These are phyloP conservation scores for Umbelopsis sp. DNA, from an alignment of 192 early-diverging fungal species.

Conservation along the genomic window DNA sequence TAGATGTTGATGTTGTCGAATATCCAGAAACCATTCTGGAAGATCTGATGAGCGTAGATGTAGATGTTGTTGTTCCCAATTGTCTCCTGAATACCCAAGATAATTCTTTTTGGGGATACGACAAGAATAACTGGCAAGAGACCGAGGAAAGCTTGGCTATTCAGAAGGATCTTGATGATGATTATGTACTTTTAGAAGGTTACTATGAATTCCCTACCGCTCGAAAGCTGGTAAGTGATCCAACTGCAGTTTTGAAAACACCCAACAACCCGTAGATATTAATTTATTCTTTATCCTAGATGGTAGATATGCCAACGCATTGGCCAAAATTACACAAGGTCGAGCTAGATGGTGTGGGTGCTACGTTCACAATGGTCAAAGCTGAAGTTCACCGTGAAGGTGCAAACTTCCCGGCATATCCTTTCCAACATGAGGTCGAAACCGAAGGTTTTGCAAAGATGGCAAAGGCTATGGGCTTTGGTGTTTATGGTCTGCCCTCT, in stretches of 20 bases:
- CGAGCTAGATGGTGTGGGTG: constrained; percentile 57
- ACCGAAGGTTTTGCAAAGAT: constrained; percentile 69
- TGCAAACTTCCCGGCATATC: constrained; percentile 56
- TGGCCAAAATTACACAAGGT: constrained; percentile 24
- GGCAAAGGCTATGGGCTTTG: constrained; percentile 60
- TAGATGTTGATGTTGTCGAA: constrained; percentile 63
- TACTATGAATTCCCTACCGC: constrained; percentile 18
- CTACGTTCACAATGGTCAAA: constrained; percentile 59
- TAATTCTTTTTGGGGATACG: constrained; percentile 43
- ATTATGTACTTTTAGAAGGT: constrained; percentile 9
- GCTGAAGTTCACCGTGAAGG: constrained; percentile 59
- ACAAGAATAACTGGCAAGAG: constrained; percentile 66
- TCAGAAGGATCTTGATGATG: constrained; percentile 32
- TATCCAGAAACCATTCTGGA: constrained; percentile 54
- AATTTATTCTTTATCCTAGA: background rate
- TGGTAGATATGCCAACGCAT: constrained; percentile 23
- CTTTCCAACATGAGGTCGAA: constrained; percentile 61
- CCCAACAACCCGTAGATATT: background rate
- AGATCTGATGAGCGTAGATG: constrained; percentile 59
- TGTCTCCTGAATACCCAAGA: constrained; percentile 17
- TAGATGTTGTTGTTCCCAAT: constrained; percentile 63
- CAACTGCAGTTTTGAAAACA: too few species aligned
- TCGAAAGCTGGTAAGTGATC: constrained; percentile 3
- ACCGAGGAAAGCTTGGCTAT: constrained; percentile 48
- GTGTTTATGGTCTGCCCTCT: constrained; percentile 56